A percentile compares a stretch with the other conserved stretches of the same genome.
Evolutionary conservation across 1,284 basidiomycete genomes (phyloP).

Genomic region (Rhodotorula sp.): DNA sequence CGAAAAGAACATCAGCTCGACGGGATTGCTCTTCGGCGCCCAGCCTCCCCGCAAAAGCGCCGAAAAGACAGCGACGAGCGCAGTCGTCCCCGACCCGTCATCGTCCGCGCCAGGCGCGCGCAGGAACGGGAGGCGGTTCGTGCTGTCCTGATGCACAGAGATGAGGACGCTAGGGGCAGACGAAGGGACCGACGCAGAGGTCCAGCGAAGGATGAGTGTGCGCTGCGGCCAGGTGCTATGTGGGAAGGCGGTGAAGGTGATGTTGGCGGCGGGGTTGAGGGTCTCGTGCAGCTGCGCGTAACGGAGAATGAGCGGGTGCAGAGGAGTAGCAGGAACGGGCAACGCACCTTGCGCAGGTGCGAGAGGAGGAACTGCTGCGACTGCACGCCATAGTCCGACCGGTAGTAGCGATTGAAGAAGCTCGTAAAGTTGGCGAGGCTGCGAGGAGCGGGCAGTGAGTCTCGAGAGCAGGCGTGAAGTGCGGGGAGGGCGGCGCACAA

Average conservation of each 20-base stretch:
- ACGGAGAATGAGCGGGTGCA: background rate
- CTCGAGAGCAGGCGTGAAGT: too few relatives aligned
- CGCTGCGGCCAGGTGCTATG: conserved; percentile 89
- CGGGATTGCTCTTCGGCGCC: conserved; percentile 66
- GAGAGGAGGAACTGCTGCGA: conserved; percentile 78
- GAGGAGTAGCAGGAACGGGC: background rate
- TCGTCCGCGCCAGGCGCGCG: conserved; percentile 81
- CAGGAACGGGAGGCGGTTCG: conserved; percentile 74
- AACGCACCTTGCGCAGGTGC: conserved; percentile 61
- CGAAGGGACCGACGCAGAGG: background rate
- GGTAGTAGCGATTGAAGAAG: conserved; percentile 56
- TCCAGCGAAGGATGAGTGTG: conserved; percentile 68
- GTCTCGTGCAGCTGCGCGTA: conserved; percentile 31
- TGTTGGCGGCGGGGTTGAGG: conserved; percentile 17
- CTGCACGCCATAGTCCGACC: conserved; percentile 66
- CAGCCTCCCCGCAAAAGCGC: conserved; percentile 75
- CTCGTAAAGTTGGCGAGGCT: conserved; percentile 41
- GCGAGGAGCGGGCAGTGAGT: background rate
- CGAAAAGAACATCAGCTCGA: conserved; percentile 80
- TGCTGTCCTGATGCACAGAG: conserved; percentile 88
- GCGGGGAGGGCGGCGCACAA: conserved; percentile 2
- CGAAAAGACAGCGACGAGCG: conserved; percentile 84
- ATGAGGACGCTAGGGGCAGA: conserved; percentile 52
- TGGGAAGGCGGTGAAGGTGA: conserved; percentile 68
- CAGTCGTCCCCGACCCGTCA: conserved; percentile 89